These are phyloP conservation scores for Cordia subcordata DNA, from an alignment of 257 asterid species.

Conservation along the genomic window DNA sequence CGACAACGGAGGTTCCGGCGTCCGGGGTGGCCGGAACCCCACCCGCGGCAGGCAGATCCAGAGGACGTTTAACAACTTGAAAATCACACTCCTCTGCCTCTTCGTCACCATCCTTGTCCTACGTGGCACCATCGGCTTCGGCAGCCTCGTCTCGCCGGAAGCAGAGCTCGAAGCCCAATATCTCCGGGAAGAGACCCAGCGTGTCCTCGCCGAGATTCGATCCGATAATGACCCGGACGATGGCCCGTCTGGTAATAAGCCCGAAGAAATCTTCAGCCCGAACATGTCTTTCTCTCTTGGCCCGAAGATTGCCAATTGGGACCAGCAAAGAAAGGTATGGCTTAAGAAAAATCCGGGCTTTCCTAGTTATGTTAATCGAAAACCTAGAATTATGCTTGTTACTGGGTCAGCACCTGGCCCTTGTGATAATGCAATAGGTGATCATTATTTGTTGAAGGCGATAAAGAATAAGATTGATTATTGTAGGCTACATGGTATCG, in stretches of 20 bases:
- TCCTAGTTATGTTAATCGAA: slow-evolving; percentile 45
- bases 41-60: slow-evolving; percentile 72
- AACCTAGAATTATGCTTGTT: slow-evolving; percentile 55
- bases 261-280: slow-evolving; percentile 24
- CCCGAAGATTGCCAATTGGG: slow-evolving; percentile 51
- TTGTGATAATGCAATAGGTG: slow-evolving; percentile 75
- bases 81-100: slow-evolving; percentile 80
- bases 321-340: slow-evolving; percentile 51
- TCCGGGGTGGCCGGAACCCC: slow-evolving; percentile 26
- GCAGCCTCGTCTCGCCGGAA: slow-evolving; percentile 53
- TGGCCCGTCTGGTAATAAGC: background rate
- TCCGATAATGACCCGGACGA: slow-evolving; percentile 46
- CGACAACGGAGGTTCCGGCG: slow-evolving; percentile 33
- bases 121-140: slow-evolving; percentile 84
- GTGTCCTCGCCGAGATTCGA: slow-evolving; percentile 75
- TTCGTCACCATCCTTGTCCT: slow-evolving; percentile 79
- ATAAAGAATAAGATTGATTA: slow-evolving; percentile 71
- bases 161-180: slow-evolving; percentile 62
- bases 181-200: slow-evolving; percentile 59
- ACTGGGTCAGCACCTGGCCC: slow-evolving; percentile 66
- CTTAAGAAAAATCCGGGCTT: slow-evolving; percentile 44
- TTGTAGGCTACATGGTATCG: slow-evolving; percentile 79
- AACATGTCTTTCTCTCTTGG: slow-evolving; percentile 45
- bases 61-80: slow-evolving; percentile 65
- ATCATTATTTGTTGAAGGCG: slow-evolving; percentile 61